Percentiles rank a stretch among this genome's conserved stretches.
Conservation (phyloP, 2,329 filamentous ascomycete species). For the Cladosporium sp. region DNA sequence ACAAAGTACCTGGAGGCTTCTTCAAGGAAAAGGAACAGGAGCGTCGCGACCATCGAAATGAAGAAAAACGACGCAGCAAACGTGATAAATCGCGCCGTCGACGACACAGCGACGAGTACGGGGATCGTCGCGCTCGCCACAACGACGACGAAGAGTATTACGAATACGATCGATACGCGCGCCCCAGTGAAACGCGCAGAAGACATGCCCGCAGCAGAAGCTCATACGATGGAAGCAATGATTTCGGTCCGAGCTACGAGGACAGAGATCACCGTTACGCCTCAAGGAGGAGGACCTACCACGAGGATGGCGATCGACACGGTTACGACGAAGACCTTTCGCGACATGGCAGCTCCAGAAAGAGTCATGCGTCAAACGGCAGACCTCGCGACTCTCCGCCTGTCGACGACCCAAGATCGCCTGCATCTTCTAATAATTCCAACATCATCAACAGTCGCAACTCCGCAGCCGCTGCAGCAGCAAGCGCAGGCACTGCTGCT, state of each 20-base stretch:
- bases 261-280: slow-evolving; percentile 5
- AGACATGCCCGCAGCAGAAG: slow-evolving; percentile 6
- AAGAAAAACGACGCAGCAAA: slow-evolving; percentile 13
- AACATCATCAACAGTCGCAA: slow-evolving; percentile 6
- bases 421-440: neutral
- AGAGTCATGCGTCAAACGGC: neutral
- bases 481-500: slow-evolving; percentile 21
- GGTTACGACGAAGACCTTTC: slow-evolving; percentile 19
- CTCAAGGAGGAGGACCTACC: neutral
- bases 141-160: slow-evolving; percentile 21
- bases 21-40: slow-evolving; percentile 29
- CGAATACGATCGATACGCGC: slow-evolving; percentile 15
- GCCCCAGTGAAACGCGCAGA: slow-evolving; percentile 9
- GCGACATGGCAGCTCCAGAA: neutral
- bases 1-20: slow-evolving; percentile 34
- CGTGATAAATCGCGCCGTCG: slow-evolving; percentile 15
- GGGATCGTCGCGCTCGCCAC: slow-evolving; percentile 19
- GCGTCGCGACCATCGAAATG: slow-evolving; percentile 7
- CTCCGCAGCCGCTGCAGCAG: slow-evolving; percentile 11
- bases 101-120: slow-evolving; percentile 25
- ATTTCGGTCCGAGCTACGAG: slow-evolving; percentile 10
- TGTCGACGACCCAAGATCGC: neutral
- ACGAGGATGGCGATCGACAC: slow-evolving; percentile 23
- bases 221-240: slow-evolving; percentile 24
- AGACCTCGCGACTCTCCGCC: neutral